Base-by-base conservation (phyloP, 352 stramenopile genomes). In the Thraustochytrium sp. region DNA sequence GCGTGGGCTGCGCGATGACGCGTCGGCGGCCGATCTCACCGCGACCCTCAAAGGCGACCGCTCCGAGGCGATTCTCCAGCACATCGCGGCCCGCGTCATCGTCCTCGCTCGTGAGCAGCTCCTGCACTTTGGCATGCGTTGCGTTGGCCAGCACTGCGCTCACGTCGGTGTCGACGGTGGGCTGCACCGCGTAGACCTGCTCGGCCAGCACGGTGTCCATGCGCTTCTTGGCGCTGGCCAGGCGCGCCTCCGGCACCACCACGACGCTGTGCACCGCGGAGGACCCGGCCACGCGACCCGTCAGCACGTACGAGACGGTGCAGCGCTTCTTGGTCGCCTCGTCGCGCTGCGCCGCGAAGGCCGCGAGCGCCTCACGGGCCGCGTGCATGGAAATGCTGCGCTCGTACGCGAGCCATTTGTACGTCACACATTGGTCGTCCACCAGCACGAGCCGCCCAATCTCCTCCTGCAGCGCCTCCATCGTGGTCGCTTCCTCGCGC, bases 351-450 rank as follows among this genome's bases (percentile, higher is more conserved):
- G 9, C 42, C 5, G 34, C 68, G 29, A 80, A 63, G 26, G 63
- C 16, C 18, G 13, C 23, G 21, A 80, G 42, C 18, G 31, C 31
- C 46, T 8, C 26, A 3, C 26, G 31, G 3, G 68, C 68, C 5
- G 31, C 53, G 21, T 80, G n/a, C 68, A 80, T 80, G 48, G 48
- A 13, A 0, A 80, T 51, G 37, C 37, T 16, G 18, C 34, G 68
- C 46, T 80, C 68, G 68, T 80, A 80, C 37, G 68, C 68, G 37
- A 80, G 53, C 68, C 68, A 80, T 31, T 64, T 80, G 51, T 63
- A 80, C 34, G 68, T 80, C n/a, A 80, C 68, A 23, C 46, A 40
- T 16, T 72, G 48, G 49, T 51, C 34, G 44, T 80, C 68, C 23
- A 68, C 68, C 9, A 80, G 31, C 46, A 80, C 46, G 29, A 80